Percentiles rank a stretch among this genome's conserved stretches.
Conservation (phyloP, 2,329 filamentous ascomycete genomes). For the Apiospora marii region DNA sequence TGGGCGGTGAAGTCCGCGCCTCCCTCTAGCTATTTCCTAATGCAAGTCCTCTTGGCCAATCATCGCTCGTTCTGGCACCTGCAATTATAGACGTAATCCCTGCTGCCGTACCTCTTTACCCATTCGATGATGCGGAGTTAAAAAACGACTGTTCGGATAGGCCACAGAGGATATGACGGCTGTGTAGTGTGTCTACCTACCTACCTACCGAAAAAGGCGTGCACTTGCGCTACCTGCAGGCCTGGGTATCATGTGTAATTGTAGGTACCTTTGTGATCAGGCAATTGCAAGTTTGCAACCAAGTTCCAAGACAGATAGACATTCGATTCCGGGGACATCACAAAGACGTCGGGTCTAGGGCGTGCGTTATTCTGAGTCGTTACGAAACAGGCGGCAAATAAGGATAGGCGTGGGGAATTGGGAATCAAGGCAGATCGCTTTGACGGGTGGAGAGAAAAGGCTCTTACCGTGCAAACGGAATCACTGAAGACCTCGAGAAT, state of each 20-base stretch:
- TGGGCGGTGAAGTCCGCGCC: slow-evolving; percentile 8
- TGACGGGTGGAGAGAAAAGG: slow-evolving; percentile 7
- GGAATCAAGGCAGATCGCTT: slow-evolving; percentile 7
- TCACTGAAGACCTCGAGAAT: neutral
- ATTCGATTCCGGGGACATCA: neutral
- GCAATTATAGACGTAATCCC: slow-evolving; percentile 2
- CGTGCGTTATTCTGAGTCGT: slow-evolving; percentile 3
- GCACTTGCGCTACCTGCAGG: neutral
- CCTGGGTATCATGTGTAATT: neutral
- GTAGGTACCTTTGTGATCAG: neutral
- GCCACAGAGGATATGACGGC: neutral
- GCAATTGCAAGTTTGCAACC: neutral
- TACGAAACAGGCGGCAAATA: slow-evolving; percentile 17
- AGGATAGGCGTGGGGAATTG: neutral
- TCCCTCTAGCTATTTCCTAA: slow-evolving; percentile 13
- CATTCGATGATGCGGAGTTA: neutral
- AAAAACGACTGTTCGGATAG: neutral
- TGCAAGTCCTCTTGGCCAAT: neutral
- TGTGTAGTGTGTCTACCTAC: neutral
- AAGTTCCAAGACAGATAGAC: neutral
- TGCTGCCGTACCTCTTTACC: neutral
- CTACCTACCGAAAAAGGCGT: neutral
- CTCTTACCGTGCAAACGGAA: neutral
- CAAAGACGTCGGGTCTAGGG: neutral
- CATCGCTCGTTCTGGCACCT: neutral